Percentiles rank a stretch among this genome's conserved stretches.
Conservation (phyloP, 495 filamentous ascomycete genomes). For the Margaritispora aquatica region DNA sequence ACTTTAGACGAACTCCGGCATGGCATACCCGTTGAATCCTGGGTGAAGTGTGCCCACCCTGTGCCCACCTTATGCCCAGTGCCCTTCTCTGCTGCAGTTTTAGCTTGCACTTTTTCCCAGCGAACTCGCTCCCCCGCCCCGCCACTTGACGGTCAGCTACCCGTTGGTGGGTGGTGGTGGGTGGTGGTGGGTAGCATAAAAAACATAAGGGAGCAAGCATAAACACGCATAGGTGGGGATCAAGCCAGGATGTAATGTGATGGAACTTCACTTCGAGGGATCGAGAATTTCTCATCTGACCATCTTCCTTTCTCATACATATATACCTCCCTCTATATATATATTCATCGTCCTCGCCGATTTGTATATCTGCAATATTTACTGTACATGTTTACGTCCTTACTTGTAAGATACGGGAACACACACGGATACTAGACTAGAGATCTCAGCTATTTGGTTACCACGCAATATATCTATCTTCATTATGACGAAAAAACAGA, state of each 20-base stretch:
- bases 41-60: neutral
- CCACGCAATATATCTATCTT: neutral
- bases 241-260: neutral
- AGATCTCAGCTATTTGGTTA: neutral
- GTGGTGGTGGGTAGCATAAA: no score
- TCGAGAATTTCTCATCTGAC: neutral
- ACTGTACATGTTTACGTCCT: no score
- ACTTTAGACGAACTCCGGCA: conserved; percentile 1
- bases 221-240: no score
- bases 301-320: neutral
- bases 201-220: no score
- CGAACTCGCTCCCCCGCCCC: conserved; percentile 2
- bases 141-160: neutral
- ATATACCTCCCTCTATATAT: no score
- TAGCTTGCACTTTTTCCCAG: neutral
- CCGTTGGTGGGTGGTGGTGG: no score
- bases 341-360: no score
- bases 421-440: neutral
- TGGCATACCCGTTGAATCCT: neutral
- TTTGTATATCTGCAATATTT: no score
- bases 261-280: neutral
- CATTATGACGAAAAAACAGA: conserved; percentile 15
- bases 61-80: no score
- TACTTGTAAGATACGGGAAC: conserved; percentile 10
- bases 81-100: no score